Evolutionary conservation across 2,329 filamentous ascomycete species (phyloP), one percentile per base, ranked within the genome.

Genomic region (Diaporthe ampelina): DNA sequence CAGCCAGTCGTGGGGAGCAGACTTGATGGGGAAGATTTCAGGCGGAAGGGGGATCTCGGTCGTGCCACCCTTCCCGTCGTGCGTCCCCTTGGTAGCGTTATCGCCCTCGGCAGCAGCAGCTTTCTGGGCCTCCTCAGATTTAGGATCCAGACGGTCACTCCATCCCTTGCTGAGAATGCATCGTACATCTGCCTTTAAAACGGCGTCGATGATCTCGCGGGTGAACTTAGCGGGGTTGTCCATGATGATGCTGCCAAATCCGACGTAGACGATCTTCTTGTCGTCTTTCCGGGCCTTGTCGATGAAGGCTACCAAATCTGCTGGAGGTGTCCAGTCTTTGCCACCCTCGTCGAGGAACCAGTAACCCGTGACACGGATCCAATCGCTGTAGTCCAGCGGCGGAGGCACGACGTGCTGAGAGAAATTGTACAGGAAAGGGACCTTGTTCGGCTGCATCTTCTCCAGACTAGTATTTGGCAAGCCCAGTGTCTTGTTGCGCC

Each of bases 371-470:
- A 98, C 94, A 57, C 95, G 91, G 81, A 99, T 97, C 97, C 97
- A 99, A 82, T 98, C 97, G 56, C 94, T 96, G 84, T 95, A 99
- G 84, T 99, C 97, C 1, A 98, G 87, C 21, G 97, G 97, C 37
- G 95, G 96, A 2, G 94, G 91, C n/a, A 99, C 97, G 17, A 99
- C 97, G 15, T 91, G 94, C 0, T 95, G 95, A 73, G 94, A 97
- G 82, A 98, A 98, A 84, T 98, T 98, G 87, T 99, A 99, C 59
- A 99, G 84, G 83, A 99, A 99, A 0, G 97, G 97, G n/a, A 98
- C 95, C 82, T 97, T 97, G 86, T 98, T 98, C 2, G 94, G 93
- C 84, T 98, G 95, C 91, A 99, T 91, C 85, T 95, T 97, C 81
- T 97, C 94, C 57, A 98, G 86, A 74, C 87, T 94, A 1, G 97